Percentiles rank a stretch among this genome's conserved stretches.
Conservation (phyloP, 2,329 filamentous ascomycete species). For the Aspergillus ochraceoroseus region DNA sequence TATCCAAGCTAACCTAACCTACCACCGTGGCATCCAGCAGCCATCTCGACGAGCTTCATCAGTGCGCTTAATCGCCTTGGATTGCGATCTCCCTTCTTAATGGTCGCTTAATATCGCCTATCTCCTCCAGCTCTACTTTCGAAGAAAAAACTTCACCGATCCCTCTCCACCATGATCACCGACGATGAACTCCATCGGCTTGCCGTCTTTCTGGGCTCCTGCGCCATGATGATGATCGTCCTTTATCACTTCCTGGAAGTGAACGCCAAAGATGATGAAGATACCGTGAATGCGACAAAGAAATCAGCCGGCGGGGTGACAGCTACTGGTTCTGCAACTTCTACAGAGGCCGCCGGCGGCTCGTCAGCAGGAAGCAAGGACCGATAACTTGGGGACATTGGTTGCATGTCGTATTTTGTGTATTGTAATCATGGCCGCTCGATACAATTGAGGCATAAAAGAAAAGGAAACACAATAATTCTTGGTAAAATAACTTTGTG, state of each 20-base stretch:
- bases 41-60: background rate
- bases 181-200: conserved; percentile 87
- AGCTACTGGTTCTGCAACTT: conserved; percentile 7
- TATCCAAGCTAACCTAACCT: conserved; percentile 3
- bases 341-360: conserved; percentile 16
- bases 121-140: background rate
- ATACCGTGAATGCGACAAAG: conserved; percentile 12
- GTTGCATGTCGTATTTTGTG: no score
- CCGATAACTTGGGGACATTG: conserved; percentile 9
- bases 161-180: conserved; percentile 71
- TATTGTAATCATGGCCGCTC: no score
- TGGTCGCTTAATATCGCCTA: background rate
- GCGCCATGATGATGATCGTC: conserved; percentile 87
- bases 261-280: conserved; percentile 63
- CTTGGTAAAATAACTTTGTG: no score
- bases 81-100: no score
- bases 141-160: background rate
- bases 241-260: conserved; percentile 95
- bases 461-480: background rate
- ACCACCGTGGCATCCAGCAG: conserved; percentile 14
- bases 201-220: conserved; percentile 85
- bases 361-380: conserved; percentile 18
- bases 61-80: no score
- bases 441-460: background rate
- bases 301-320: conserved; percentile 12